Evolutionary conservation across 129 eudicot genomes (phyloP).

Genomic region (Lactuca sativa): DNA sequence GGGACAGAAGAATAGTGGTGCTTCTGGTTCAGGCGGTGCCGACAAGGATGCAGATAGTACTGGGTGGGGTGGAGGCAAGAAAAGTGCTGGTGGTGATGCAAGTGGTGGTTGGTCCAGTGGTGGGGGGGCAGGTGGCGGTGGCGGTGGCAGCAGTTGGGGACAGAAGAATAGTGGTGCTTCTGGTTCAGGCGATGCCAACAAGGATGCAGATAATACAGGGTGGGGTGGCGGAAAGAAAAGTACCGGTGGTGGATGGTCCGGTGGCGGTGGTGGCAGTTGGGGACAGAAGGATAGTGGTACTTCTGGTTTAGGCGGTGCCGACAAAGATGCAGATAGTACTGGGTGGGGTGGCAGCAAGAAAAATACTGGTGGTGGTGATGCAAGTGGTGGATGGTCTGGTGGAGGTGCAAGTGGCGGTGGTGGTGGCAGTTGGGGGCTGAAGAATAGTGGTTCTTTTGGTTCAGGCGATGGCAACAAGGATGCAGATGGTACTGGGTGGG

Average conservation of each 20-base stretch:
- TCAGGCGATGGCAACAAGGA: conserved; percentile 19
- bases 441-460: conserved; percentile 1
- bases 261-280: conserved; percentile 42
- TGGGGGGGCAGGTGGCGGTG: conserved; percentile 17
- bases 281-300: conserved; percentile 12
- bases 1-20: conserved; percentile 24
- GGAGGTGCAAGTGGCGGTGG: conserved; percentile 16
- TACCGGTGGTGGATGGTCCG: conserved; percentile 3
- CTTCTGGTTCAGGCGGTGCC: conserved; percentile 24
- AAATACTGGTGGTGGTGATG: conserved; percentile 15
- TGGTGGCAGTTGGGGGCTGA: conserved; percentile 23
- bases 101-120: conserved; percentile 27
- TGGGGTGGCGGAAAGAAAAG: conserved; percentile 15
- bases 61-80: conserved; percentile 21
- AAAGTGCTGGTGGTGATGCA: conserved; percentile 17
- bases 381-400: conserved; percentile 20
- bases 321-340: conserved; percentile 10
- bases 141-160: conserved; percentile 30
- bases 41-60: conserved; percentile 12
- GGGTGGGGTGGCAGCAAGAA: conserved; percentile 24
- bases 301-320: conserved; percentile 24
- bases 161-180: conserved; percentile 37
- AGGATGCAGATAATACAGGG: conserved; percentile 32
- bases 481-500: conserved; percentile 38
- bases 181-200: conserved; percentile 7